These are phyloP conservation scores for Pholiota adiposa DNA, from an alignment of 1,284 basidiomycete genomes.

Conservation along the genomic window DNA sequence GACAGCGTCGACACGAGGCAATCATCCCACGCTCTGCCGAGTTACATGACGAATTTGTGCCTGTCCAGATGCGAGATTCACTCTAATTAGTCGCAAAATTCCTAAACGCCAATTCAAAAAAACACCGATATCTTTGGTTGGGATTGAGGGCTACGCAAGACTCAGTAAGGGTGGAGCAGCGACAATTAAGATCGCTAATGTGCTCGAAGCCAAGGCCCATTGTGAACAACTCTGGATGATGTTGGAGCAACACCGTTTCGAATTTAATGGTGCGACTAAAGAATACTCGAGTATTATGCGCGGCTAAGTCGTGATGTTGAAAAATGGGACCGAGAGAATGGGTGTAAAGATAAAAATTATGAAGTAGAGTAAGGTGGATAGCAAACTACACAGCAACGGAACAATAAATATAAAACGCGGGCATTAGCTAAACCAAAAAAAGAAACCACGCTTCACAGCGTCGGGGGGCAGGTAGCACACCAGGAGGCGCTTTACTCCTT, in stretches of 20 bases:
- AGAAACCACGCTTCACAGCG: background rate
- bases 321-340: background rate
- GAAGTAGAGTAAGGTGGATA: background rate
- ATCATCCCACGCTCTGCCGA: background rate
- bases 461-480: background rate
- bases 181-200: background rate
- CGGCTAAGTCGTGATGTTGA: background rate
- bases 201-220: too few relatives aligned
- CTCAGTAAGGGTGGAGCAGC: background rate
- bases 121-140: background rate
- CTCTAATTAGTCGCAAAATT: background rate
- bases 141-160: background rate
- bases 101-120: background rate
- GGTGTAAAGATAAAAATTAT: background rate
- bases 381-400: background rate
- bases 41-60: background rate
- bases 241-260: background rate
- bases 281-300: too few relatives aligned
- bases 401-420: background rate
- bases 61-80: background rate
- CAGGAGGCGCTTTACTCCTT: background rate
- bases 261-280: background rate
- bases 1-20: constrained; percentile 3
- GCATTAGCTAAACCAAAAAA: background rate
- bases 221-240: too few relatives aligned